phyloP scores from a whole-genome alignment of 2,329 filamentous ascomycete genomes.

The Aspergillus quadricinctus region DNA sequence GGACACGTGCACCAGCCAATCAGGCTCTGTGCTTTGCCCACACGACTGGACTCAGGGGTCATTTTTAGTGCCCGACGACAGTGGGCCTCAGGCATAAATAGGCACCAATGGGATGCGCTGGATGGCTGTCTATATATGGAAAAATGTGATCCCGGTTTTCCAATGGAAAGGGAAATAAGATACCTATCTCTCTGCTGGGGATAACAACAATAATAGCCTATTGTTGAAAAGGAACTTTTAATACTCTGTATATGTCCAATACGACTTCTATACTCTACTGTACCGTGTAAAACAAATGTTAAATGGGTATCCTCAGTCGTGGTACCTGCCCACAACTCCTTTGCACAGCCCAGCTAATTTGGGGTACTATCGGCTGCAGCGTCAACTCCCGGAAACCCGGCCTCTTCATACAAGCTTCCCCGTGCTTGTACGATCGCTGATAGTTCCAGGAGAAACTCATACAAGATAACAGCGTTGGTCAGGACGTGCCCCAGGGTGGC shows the following conservation, averaged over 20 bases:
- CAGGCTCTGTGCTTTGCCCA: background rate
- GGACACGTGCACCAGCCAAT: background rate
- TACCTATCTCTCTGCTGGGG: background rate
- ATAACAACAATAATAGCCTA: background rate
- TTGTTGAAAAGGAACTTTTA: background rate
- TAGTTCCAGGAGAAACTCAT: constrained; percentile 75
- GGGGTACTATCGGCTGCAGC: background rate
- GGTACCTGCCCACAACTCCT: background rate
- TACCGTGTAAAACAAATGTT: background rate
- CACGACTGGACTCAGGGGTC: background rate
- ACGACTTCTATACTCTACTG: background rate
- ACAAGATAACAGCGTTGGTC: constrained; percentile 73
- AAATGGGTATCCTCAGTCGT: background rate
- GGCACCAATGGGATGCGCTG: background rate
- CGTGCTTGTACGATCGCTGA: constrained; percentile 70
- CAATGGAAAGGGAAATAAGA: too few species aligned
- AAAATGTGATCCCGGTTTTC: background rate
- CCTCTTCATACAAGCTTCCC: constrained; percentile 71
- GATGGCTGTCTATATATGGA: background rate
- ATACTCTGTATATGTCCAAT: background rate
- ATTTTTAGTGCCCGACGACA: background rate
- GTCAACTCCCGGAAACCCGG: constrained; percentile 49
- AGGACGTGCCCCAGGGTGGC: constrained; percentile 73
- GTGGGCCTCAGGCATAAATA: background rate
- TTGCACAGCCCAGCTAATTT: background rate